Evolutionary conservation across 2,329 filamentous ascomycete genomes (phyloP).

Genomic region (Epichloe hybrida): DNA sequence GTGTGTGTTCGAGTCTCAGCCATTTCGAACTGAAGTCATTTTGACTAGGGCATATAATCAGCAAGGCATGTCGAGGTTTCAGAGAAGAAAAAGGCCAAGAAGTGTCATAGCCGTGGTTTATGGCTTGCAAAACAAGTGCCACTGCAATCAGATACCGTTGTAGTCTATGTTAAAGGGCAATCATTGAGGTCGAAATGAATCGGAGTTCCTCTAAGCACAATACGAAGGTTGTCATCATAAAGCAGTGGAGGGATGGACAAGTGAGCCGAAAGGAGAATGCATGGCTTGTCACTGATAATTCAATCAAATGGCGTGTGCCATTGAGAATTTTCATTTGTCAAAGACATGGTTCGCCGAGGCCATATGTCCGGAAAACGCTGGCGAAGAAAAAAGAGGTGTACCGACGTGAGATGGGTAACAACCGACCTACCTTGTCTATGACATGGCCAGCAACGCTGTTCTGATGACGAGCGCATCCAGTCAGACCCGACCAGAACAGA

Average conservation of each 20-base stretch:
- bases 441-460: conserved; percentile 14
- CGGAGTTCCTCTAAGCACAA: conserved; percentile 42
- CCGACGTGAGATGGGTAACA: background rate
- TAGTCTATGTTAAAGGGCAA: conserved; percentile 66
- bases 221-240: conserved; percentile 46
- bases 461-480: background rate
- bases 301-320: background rate
- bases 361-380: background rate
- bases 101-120: background rate
- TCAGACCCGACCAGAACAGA: background rate
- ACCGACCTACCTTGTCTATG: conserved; percentile 14
- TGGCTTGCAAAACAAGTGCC: conserved; percentile 6
- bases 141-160: conserved; percentile 85
- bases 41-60: conserved; percentile 22
- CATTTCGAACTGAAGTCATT: conserved; percentile 33
- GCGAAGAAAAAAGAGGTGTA: background rate
- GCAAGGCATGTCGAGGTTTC: background rate
- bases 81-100: background rate
- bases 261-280: background rate
- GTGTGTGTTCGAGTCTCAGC: conserved; percentile 23
- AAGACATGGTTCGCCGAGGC: background rate
- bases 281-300: background rate
- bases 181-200: conserved; percentile 48
- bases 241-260: conserved; percentile 12
- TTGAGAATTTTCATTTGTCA: background rate